Evolutionary conservation across 2,329 filamentous ascomycete genomes (phyloP).

Genomic region (Colletotrichum tanaceti): DNA sequence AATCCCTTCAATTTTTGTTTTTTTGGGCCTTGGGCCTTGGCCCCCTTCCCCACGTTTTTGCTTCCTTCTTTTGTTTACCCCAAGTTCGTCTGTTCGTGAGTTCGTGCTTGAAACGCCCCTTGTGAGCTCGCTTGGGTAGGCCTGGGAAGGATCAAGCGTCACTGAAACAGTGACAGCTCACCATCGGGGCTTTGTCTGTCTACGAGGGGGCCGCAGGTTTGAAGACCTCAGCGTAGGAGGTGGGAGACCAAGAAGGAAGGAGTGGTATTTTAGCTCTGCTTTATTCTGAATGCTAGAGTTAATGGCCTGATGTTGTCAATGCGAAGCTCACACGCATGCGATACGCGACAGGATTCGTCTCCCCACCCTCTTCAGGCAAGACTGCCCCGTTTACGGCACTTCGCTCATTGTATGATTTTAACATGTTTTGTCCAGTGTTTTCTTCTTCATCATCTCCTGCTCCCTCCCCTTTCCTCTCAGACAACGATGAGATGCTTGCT

Average conservation of each 20-base stretch:
- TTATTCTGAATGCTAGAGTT: not conserved
- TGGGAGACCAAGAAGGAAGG: not conserved
- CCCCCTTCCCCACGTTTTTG: not conserved
- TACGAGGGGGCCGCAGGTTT: not conserved
- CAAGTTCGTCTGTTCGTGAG: slow-evolving; percentile 1
- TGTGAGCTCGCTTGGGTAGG: not conserved
- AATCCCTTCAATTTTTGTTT: not conserved
- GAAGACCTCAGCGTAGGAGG: too few species aligned
- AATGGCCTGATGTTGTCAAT: slow-evolving; percentile 21
- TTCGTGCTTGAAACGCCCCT: not conserved
- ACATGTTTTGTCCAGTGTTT: slow-evolving; percentile 31
- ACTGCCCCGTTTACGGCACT: not conserved
- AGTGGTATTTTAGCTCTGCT: too few species aligned
- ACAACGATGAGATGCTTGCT: slow-evolving; percentile 23
- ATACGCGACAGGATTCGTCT: slow-evolving; percentile 3
- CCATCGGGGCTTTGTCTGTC: not conserved
- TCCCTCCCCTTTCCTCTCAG: not conserved
- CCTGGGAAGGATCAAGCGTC: not conserved
- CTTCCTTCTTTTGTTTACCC: not conserved
- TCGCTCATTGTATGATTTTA: slow-evolving; percentile 19
- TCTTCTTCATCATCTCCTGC: not conserved
- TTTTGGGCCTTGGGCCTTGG: not conserved
- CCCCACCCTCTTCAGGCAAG: too few species aligned
- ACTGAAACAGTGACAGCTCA: slow-evolving; percentile 1
- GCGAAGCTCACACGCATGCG: slow-evolving; percentile 7